These are phyloP conservation scores for Dictyostelium citrinum DNA, from an alignment of 78 protist genomes.

Conservation along the genomic window DNA sequence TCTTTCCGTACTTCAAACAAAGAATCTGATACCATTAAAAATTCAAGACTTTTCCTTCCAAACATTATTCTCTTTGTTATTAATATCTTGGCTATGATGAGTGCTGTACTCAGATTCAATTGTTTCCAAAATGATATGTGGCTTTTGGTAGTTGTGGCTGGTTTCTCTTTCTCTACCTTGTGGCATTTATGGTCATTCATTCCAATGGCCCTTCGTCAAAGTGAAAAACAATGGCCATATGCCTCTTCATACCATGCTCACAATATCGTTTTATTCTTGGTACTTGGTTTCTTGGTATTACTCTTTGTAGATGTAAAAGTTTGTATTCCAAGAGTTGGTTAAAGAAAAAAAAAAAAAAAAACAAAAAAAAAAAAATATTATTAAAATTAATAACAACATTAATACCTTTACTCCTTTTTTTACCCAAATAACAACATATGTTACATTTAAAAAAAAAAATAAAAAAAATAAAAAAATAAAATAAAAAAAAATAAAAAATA, in stretches of 20 bases:
- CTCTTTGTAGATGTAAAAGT: conserved; percentile 71
- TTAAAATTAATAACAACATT: neutral
- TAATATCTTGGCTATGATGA: conserved; percentile 50
- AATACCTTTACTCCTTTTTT: neutral
- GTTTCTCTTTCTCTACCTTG: conserved; percentile 66
- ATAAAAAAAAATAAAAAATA: neutral
- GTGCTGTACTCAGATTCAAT: conserved; percentile 64
- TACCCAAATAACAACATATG: neutral
- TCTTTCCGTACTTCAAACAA: conserved; percentile 79
- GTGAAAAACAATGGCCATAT: conserved; percentile 79
- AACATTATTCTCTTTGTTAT: conserved; percentile 26
- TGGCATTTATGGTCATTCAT: conserved; percentile 81
- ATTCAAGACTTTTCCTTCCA: conserved; percentile 70
- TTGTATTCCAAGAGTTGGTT: conserved; percentile 76
- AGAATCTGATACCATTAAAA: conserved; percentile 74
- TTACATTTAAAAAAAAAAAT: neutral
- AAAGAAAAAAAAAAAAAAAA: neutral
- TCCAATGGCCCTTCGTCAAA: conserved; percentile 77
- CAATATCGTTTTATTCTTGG: conserved; percentile 51
- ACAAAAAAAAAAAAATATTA: neutral
- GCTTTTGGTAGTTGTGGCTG: conserved; percentile 62
- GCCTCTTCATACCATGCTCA: conserved; percentile 78
- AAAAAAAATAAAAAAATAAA: neutral
- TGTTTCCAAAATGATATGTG: conserved; percentile 81
- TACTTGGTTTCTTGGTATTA: conserved; percentile 70